phyloP scores from a whole-genome alignment of 2,329 filamentous ascomycete genomes.

The Colletotrichum magnum region DNA sequence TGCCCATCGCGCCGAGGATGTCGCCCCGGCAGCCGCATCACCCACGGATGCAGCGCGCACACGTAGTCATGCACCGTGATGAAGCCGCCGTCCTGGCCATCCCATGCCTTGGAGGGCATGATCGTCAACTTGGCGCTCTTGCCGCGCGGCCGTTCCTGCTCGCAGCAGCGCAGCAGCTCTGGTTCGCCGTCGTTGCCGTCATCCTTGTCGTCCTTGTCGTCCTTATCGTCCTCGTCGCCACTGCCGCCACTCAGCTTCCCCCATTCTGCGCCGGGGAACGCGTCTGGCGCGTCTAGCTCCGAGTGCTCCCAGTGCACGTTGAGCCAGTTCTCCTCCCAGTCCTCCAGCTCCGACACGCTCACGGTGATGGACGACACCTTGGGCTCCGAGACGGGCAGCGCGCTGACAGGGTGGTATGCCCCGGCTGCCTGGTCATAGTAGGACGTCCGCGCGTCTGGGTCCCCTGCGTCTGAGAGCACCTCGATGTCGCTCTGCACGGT shows the following conservation, averaged over 20 bases:
- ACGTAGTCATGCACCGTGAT: constrained; percentile 42
- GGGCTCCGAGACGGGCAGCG: background rate
- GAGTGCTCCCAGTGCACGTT: background rate
- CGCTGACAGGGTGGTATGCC: background rate
- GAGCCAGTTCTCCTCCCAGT: constrained; percentile 9
- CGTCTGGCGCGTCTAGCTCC: background rate
- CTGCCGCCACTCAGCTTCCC: background rate
- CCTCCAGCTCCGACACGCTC: background rate
- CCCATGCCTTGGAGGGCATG: background rate
- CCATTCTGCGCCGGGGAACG: background rate
- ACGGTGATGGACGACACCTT: constrained; percentile 6
- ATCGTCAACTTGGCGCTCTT: background rate
- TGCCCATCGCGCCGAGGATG: constrained; percentile 16
- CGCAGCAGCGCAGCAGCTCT: constrained; percentile 1
- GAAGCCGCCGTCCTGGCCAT: constrained; percentile 21
- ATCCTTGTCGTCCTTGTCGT: background rate
- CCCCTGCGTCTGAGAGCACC: constrained; percentile 1
- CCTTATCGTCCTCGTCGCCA: background rate
- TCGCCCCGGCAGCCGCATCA: constrained; percentile 32
- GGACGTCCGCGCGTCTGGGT: background rate
- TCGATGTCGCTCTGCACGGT: constrained; percentile 3
- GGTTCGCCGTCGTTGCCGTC: background rate
- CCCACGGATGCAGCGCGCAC: constrained; percentile 37
- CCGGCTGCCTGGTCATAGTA: background rate
- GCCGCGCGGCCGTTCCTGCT: background rate